Percentiles rank a stretch among this genome's conserved stretches.
These are phyloP conservation scores for Carpinus fangiana DNA, from an alignment of 306 rosid species.

Conservation along the genomic window DNA sequence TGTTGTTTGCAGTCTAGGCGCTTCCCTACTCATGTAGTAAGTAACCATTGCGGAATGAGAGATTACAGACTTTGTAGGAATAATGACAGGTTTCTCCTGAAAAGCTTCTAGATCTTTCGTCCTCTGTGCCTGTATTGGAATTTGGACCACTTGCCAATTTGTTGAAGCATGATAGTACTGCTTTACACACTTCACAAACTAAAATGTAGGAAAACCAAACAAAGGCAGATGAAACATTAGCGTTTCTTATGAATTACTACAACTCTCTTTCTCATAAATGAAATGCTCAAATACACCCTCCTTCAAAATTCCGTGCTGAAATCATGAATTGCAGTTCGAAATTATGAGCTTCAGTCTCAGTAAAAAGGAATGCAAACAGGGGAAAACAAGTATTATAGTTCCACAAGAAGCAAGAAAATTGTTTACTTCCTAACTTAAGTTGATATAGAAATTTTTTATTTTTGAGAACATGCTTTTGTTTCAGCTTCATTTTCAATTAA, in stretches of 20 bases:
- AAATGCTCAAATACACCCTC: background rate
- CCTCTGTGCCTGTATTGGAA: background rate
- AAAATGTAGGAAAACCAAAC: too few relatives aligned
- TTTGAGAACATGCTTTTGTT: background rate
- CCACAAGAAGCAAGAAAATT: background rate
- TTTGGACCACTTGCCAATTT: background rate
- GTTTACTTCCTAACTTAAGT: background rate
- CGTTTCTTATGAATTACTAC: too few relatives aligned
- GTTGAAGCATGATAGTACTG: too few relatives aligned
- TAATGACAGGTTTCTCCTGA: background rate
- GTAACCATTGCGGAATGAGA: background rate
- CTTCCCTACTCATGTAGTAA: background rate
- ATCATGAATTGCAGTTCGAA: background rate
- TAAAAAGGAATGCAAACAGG: background rate
- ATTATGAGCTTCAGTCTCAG: background rate
- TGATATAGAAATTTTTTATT: background rate
- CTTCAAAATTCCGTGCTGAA: background rate
- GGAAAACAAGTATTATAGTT: background rate
- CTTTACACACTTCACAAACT: too few relatives aligned
- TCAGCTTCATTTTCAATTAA: conserved; percentile 41
- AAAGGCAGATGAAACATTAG: too few relatives aligned
- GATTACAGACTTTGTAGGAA: background rate
- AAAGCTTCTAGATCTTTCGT: background rate
- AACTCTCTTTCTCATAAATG: background rate
- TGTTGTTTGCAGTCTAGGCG: background rate